Evolutionary conservation across 805 yeast species (phyloP), one percentile per base, ranked within the genome.

Genomic region (Isabelozyma gotoi): DNA sequence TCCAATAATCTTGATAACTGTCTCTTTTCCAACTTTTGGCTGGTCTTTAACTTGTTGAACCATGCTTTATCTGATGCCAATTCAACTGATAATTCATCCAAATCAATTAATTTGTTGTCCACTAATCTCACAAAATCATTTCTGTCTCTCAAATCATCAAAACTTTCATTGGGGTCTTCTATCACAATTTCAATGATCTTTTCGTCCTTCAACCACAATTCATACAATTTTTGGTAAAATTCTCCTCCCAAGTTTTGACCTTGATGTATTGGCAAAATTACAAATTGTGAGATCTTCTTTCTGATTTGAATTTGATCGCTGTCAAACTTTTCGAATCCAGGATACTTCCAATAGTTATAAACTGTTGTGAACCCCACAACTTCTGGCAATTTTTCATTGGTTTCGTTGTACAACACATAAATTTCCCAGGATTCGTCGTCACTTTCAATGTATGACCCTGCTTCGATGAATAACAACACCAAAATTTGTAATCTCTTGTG

Each of bases 81-180:
- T 43, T 50, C 27, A 19, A 52, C 21, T n/a, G 48, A 33, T 27
- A 71, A 44, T n/a, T 62, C 54, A 7, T 58, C 46, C 20, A 73
- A 56, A 21, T 53, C 47, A 15, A 59, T 36, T 29, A 14, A 17
- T 2, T 45, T 32, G n/a, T 49, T 51, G 7, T 20, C 32, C 10
- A 24, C 20, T 19, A 67, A 47, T 37, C 67, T 46, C n/a, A 43
- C 39, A 51, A 89, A 69, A 57, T 94, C 98, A 49, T 82, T 77
- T 24, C 92, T 71, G 59, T 94, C 97, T 45, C 99, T 76, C 51
- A 94, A 69, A 57, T 88, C 95, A 58, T 94, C 99, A 65, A 94
- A 92, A 29, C 81, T 80, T 59, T 90, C 97, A 57, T 85, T 87
- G 2, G 98, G 98, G 60, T 94, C 99, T 60, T 94, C 98, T 3